A percentile compares a stretch with the other conserved stretches of the same genome.
These are phyloP conservation scores for Tympanopsis confertula DNA, from an alignment of 2,329 filamentous ascomycete genomes.

Conservation along the genomic window DNA sequence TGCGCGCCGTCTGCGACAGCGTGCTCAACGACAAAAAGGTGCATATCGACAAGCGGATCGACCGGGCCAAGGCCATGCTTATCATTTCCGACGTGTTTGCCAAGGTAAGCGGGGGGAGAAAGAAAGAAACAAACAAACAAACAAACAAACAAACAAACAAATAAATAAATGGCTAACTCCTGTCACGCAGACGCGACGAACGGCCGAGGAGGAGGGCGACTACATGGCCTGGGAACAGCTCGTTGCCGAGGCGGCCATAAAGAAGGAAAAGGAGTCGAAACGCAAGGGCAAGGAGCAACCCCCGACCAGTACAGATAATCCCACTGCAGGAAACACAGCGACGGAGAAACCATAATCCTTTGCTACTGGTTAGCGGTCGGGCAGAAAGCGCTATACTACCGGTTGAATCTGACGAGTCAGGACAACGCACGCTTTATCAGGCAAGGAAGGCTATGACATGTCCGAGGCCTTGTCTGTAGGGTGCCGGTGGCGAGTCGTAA, in stretches of 20 bases:
- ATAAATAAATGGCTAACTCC: too few relatives aligned
- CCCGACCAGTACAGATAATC: too few relatives aligned
- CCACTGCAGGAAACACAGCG: too few relatives aligned
- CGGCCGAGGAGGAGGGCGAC: conserved; percentile 92
- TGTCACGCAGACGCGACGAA: conserved; percentile 59
- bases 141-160: too few relatives aligned
- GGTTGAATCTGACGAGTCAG: too few relatives aligned
- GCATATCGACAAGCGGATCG: conserved; percentile 70
- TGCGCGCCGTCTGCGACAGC: conserved; percentile 86
- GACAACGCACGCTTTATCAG: too few relatives aligned
- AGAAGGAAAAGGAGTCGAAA: conserved; percentile 76
- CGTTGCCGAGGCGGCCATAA: conserved; percentile 88
- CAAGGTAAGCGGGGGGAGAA: conserved; percentile 46
- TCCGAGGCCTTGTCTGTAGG: too few relatives aligned
- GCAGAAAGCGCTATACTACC: too few relatives aligned
- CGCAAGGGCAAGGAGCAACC: conserved; percentile 48
- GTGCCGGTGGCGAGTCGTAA: too few relatives aligned
- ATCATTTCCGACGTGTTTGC: conserved; percentile 81
- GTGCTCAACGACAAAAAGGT: conserved; percentile 73
- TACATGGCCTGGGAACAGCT: conserved; percentile 98
- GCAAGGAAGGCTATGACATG: too few relatives aligned
- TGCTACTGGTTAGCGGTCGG: too few relatives aligned
- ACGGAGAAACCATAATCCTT: too few relatives aligned
- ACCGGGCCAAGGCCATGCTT: conserved; percentile 80
- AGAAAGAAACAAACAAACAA: neutral